Evolutionary conservation across 371 early-diverging fungal species (phyloP).

Genomic region (Cladochytrium tenue): DNA sequence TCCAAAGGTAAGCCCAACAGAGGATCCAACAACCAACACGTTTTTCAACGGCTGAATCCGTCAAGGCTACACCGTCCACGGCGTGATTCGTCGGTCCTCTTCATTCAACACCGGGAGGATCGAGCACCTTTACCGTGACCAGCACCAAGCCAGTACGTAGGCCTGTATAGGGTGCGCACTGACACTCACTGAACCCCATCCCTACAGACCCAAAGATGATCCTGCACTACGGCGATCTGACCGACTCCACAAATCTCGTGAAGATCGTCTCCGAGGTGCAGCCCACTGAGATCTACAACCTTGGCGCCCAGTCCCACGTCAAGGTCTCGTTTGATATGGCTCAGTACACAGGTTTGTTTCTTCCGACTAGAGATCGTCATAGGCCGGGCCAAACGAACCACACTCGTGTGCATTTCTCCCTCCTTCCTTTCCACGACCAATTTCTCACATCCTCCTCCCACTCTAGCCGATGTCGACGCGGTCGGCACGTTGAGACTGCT

Average conservation of each 20-base stretch:
- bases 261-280: conserved; percentile 75
- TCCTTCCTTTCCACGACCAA: not conserved
- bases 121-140: conserved; percentile 76
- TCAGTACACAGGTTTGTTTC: conserved; percentile 71
- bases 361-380: not conserved
- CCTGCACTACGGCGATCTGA: conserved; percentile 84
- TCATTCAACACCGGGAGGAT: conserved; percentile 84
- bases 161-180: not conserved
- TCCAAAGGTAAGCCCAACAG: conserved; percentile 51
- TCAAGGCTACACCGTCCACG: conserved; percentile 73
- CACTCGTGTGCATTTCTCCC: no score
- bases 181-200: not conserved
- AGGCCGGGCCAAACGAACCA: not conserved
- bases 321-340: conserved; percentile 89
- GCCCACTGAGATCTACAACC: conserved; percentile 79
- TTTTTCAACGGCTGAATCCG: not conserved
- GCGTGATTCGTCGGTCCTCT: conserved; percentile 81
- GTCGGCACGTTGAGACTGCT: conserved; percentile 79
- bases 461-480: conserved; percentile 71
- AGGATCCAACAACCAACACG: not conserved
- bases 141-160: conserved; percentile 46
- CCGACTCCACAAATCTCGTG: conserved; percentile 79
- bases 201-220: conserved; percentile 68
- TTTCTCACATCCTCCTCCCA: not conserved
- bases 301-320: conserved; percentile 70